These are phyloP conservation scores for Ilyonectria mors-panacis DNA, from an alignment of 2,329 filamentous ascomycete genomes.

Conservation along the genomic window DNA sequence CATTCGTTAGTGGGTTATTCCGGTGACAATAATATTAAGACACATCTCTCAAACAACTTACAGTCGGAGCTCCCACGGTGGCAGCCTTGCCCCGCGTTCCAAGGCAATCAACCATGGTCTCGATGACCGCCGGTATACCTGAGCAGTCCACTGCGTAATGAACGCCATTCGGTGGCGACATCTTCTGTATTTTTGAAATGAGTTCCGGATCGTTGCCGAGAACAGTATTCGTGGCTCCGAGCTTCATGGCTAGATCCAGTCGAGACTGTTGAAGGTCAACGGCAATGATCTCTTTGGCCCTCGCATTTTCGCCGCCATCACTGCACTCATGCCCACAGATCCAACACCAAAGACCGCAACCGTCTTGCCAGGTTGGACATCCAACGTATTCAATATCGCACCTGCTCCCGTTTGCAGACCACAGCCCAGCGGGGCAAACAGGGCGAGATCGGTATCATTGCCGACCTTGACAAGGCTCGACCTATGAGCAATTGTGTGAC, in stretches of 20 bases:
- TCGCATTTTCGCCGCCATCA: slow-evolving; percentile 27
- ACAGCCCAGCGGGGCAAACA: slow-evolving; percentile 54
- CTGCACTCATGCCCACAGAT: slow-evolving; percentile 24
- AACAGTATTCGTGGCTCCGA: slow-evolving; percentile 17
- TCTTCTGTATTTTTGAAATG: slow-evolving; percentile 37
- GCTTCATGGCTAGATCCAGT: slow-evolving; percentile 21
- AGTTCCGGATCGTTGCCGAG: slow-evolving; percentile 14
- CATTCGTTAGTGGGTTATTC: neutral
- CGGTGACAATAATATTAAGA: neutral
- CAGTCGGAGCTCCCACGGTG: slow-evolving; percentile 22
- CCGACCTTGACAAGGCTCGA: slow-evolving; percentile 50
- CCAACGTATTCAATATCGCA: slow-evolving; percentile 50
- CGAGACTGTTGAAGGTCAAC: slow-evolving; percentile 24
- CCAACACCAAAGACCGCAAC: slow-evolving; percentile 49
- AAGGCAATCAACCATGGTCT: slow-evolving; percentile 63
- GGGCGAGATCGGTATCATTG: slow-evolving; percentile 43
- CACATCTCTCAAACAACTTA: neutral
- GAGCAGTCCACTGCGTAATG: slow-evolving; percentile 53
- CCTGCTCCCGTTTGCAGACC: slow-evolving; percentile 55
- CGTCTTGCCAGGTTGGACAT: slow-evolving; percentile 43
- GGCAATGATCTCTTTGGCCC: slow-evolving; percentile 25
- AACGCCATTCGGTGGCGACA: slow-evolving; percentile 43
- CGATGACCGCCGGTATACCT: slow-evolving; percentile 56
- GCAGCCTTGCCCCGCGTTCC: slow-evolving; percentile 38
- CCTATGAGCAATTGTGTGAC: slow-evolving; percentile 48